Evolutionary conservation across 331 rosid species (phyloP), one percentile per base, ranked within the genome.

Genomic region (Quercus phellos): DNA sequence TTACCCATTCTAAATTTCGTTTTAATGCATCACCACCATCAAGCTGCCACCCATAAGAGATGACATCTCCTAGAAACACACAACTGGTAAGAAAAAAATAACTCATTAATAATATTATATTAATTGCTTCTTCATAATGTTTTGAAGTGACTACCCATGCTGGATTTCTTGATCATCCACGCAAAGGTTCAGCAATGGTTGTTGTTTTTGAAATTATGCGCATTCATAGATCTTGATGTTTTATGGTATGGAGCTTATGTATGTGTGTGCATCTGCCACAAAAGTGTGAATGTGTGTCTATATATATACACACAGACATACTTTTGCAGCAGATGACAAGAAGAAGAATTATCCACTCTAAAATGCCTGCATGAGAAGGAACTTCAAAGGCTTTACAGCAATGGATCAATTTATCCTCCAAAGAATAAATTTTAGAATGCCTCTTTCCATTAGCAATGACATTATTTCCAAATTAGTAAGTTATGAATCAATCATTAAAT

Each of bases 151-250:
- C 85, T 59, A 85, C 91, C 17, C 97, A 97, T 3, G 96, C 89
- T 75, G 97, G 98, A 80, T 94, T 94, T 72, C 91, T 94, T 18
- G 98, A 94, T 74, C 98, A 94, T 83, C 96, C 97, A 12, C 98
- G 92, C 85, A 84, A 97, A 90, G 97, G 98, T 90, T 72, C 30
- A 19, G 56, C 70, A 38, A 55, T 22, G 43, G 9, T 60, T 72
- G 21, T 32, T 38, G 32, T 58, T 68, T 22, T 9, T 38, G 46
- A 38, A 38, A 38, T 38, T 38, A 18, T 11, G 11, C 1, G 14
- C 29, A 43, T 76, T 17, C 11, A 22, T 17, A 13, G 4, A 5
- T 69, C 5, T 4, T 4, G 38, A 2, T 30, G 5, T 32, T 60
- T 5, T 30, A 69, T 35, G 27, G 1, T 53, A 17, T 74, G 27